Evolutionary conservation across 257 asterid species (phyloP).

Genomic region (Capsicum chinense): DNA sequence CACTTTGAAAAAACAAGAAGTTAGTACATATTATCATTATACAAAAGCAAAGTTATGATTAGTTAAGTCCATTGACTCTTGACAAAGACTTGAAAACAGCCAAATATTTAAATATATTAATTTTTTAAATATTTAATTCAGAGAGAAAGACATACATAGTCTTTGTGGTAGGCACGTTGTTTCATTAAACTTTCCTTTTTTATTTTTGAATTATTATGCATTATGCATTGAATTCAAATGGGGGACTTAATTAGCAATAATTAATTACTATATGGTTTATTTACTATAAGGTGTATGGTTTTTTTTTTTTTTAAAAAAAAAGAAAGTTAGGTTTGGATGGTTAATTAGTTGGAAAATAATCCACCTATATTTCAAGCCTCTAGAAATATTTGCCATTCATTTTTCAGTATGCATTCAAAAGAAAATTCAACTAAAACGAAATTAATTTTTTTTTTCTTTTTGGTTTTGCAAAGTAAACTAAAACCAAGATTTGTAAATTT

Average conservation of each 20-base stretch:
- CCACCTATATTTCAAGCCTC: neutral
- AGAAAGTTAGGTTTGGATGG: neutral
- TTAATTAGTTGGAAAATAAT: neutral
- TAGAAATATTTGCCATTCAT: neutral
- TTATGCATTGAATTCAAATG: neutral
- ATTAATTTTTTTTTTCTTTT: neutral
- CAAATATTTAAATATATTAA: neutral
- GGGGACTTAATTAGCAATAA: too few relatives aligned
- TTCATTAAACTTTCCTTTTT: neutral
- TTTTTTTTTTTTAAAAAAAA: neutral
- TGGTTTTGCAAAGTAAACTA: neutral
- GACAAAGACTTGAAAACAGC: slow-evolving; percentile 20
- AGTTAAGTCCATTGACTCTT: neutral
- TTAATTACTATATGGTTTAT: neutral
- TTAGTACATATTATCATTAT: neutral
- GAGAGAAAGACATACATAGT: neutral
- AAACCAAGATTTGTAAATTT: too few relatives aligned
- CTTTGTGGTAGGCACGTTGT: slow-evolving; percentile 23
- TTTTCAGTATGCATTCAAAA: neutral
- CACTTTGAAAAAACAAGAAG: slow-evolving; percentile 10
- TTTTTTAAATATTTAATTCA: too few relatives aligned
- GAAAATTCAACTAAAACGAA: neutral
- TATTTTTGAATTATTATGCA: neutral
- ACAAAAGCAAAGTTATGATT: neutral
- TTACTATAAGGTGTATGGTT: neutral